These are phyloP conservation scores for Pestalotiopsis sp. DNA, from an alignment of 2,329 filamentous ascomycete species.

Conservation along the genomic window DNA sequence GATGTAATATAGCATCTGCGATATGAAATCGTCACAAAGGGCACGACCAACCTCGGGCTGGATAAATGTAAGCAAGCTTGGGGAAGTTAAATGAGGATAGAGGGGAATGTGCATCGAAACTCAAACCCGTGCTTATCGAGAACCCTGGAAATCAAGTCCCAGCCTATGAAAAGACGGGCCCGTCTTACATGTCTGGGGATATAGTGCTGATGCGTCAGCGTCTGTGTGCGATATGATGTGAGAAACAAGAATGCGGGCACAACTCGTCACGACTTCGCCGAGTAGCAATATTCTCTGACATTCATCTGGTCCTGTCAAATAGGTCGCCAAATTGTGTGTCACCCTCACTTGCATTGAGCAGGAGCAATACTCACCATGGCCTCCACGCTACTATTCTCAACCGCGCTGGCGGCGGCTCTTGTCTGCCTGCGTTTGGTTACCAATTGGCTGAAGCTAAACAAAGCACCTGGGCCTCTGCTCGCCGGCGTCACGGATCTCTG, in stretches of 20 bases:
- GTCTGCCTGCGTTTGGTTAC: conserved; percentile 17
- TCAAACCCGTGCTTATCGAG: not conserved
- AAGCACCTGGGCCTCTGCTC: conserved; percentile 23
- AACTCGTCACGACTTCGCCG: not conserved
- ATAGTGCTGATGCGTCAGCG: not conserved
- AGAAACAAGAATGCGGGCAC: not conserved
- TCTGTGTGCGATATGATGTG: not conserved
- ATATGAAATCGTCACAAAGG: no score
- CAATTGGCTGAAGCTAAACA: conserved; percentile 25
- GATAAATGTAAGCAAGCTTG: not conserved
- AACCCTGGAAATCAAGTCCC: not conserved
- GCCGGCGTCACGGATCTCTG: conserved; percentile 27
- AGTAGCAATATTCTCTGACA: not conserved
- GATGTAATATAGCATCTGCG: no score
- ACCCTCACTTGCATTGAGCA: not conserved
- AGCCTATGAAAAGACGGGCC: not conserved
- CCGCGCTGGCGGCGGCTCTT: not conserved
- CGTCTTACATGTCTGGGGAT: not conserved
- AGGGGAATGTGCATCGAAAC: not conserved
- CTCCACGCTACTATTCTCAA: not conserved
- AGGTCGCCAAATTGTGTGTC: not conserved
- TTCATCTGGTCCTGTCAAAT: not conserved
- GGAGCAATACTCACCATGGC: not conserved
- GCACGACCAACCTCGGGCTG: no score
- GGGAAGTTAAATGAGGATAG: not conserved